Evolutionary conservation across 805 yeast species (phyloP), one percentile per base, ranked within the genome.

Genomic region (Metschnikowia reukaufii): DNA sequence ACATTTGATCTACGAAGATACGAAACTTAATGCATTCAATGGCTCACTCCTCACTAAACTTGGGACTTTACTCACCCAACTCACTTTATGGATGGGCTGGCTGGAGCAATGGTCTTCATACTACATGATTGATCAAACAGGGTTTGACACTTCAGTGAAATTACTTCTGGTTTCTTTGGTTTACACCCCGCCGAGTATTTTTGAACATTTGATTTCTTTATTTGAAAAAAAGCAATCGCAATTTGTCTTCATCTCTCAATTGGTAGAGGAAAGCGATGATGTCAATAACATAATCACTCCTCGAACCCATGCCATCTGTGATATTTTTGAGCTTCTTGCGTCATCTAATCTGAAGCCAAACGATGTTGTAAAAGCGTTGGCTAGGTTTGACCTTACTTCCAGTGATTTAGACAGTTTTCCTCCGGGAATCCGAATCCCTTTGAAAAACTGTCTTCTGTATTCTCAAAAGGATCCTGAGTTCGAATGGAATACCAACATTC

Each of bases 1-100:
- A 39, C 97, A 91, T 66, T 59, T 90, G 32, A 66, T 88, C 2
- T 69, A 90, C 44, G 97, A 92, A 62, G 97, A 92, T 50, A 63
- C 76, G 38, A 74, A 77, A 42, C 67, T 92, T 25, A 82, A 86
- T 55, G 65, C 79, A 1, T 64, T 81, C 20, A 68, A 74, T 4
- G 45, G 58, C 3, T 45, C 56, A 0, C 61, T 67, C 7, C 65
- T 74, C 10, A 55, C 67, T 3, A 64, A 65, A 27, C 56, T 91
- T 23, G 81, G 85, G 0, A 20, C 66, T 0, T 62, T 90, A 18
- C 62, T 90, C n/a, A 69, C 83, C 0, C 85, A 84, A 53, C 60
- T 87, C 12, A 75, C 84, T 0, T 55, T 70, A 10, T 80, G 88
- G 83, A 78, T 84, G 80, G 82, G 86, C 5, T 87, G 96, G 96